Percentiles rank a stretch among this genome's conserved stretches.
Conservation (phyloP, 176 grass and related monocot genomes). For the Oryza meridionalis region DNA sequence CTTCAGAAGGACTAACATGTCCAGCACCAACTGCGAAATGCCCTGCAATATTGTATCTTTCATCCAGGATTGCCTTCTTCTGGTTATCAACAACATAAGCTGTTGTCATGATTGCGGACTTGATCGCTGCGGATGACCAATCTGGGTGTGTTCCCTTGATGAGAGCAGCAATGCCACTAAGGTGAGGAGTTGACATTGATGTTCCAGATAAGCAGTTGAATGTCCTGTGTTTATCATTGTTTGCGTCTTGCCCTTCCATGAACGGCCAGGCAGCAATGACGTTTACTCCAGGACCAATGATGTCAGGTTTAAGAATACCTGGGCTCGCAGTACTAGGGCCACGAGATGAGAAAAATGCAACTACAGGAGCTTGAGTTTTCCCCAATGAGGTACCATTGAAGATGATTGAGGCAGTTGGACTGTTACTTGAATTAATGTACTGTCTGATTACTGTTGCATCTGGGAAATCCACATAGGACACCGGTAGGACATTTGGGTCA, state of each 20-base stretch:
- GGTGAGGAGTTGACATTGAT: slow-evolving; percentile 55
- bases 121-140: slow-evolving; percentile 50
- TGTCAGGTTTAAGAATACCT: slow-evolving; percentile 52
- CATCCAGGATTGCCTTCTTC: slow-evolving; percentile 38
- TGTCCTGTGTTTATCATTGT: too few relatives aligned
- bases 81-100: slow-evolving; percentile 6
- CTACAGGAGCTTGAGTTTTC: slow-evolving; percentile 21
- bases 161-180: slow-evolving; percentile 55
- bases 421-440: background rate
- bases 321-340: slow-evolving; percentile 38
- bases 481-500: slow-evolving; percentile 36
- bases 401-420: slow-evolving; percentile 6
- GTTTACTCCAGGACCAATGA: slow-evolving; percentile 48
- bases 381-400: slow-evolving; percentile 51
- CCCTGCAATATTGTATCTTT: background rate
- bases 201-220: slow-evolving; percentile 48
- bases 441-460: background rate
- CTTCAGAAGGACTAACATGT: slow-evolving; percentile 42
- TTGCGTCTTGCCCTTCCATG: background rate
- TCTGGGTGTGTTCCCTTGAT: slow-evolving; percentile 42
- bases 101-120: slow-evolving; percentile 54
- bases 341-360: slow-evolving; percentile 57
- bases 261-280: slow-evolving; percentile 54
- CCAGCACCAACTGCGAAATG: slow-evolving; percentile 49
- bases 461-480: slow-evolving; percentile 28